Evolutionary conservation across 257 asterid species (phyloP).

Genomic region (Forsythia suspensa): DNA sequence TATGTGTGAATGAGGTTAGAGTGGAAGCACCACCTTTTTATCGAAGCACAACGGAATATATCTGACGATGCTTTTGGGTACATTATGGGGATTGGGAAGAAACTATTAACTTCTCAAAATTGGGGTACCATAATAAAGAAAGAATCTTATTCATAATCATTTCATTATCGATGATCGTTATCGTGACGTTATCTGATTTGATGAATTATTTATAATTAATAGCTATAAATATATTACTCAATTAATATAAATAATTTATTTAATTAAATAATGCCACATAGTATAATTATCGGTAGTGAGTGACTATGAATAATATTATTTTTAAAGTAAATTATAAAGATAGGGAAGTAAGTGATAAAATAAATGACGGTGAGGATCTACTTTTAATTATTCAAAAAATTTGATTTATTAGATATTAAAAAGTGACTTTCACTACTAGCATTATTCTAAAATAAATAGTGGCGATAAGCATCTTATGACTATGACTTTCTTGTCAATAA

Average conservation of each 20-base stretch:
- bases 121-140: not conserved
- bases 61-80: not conserved
- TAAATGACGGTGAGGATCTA: not conserved
- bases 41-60: too few relatives aligned
- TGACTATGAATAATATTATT: too few relatives aligned
- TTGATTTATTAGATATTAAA: too few relatives aligned
- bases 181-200: too few relatives aligned
- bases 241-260: too few relatives aligned
- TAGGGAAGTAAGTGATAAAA: not conserved
- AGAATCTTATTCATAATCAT: too few relatives aligned
- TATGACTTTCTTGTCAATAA: conserved; percentile 6
- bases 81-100: not conserved
- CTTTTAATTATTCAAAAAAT: too few relatives aligned
- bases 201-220: too few relatives aligned
- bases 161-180: too few relatives aligned
- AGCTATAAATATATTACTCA: too few relatives aligned
- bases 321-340: not conserved
- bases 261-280: too few relatives aligned
- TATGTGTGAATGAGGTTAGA: not conserved
- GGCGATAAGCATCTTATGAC: conserved; percentile 10
- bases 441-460: not conserved
- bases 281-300: too few relatives aligned
- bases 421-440: not conserved
- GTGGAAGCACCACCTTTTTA: not conserved
- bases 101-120: not conserved